Evolutionary conservation across 2,329 filamentous ascomycete species (phyloP).

Genomic region (Microsporum canis): DNA sequence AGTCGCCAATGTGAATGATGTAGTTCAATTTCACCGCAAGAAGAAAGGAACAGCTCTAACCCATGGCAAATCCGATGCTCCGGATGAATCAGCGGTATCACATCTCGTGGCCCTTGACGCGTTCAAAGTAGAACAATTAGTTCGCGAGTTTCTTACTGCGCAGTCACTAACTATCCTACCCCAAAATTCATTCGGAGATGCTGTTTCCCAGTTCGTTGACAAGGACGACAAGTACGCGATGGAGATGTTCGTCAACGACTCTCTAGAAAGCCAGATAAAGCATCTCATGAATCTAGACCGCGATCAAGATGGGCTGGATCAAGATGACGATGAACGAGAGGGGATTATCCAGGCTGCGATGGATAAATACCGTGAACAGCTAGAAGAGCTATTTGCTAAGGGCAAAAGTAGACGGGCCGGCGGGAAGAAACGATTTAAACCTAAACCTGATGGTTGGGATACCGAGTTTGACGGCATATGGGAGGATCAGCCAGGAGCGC

Average conservation of each 20-base stretch:
- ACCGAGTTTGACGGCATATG: conserved; percentile 79
- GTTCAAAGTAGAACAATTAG: conserved; percentile 78
- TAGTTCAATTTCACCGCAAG: conserved; percentile 85
- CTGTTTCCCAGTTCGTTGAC: conserved; percentile 82
- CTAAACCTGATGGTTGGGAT: conserved; percentile 73
- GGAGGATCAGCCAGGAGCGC: conserved; percentile 64
- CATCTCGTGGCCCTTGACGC: conserved; percentile 55
- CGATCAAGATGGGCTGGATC: conserved; percentile 56
- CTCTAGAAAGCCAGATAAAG: conserved; percentile 57
- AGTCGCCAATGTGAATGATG: conserved; percentile 88
- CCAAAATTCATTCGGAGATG: conserved; percentile 84
- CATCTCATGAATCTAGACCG: conserved; percentile 57
- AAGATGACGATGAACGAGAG: conserved; percentile 55
- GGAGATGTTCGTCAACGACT: conserved; percentile 65
- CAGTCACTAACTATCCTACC: conserved; percentile 89
- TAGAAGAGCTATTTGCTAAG: conserved; percentile 59
- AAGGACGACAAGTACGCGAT: conserved; percentile 93
- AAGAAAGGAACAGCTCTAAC: conserved; percentile 47
- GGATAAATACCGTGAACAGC: conserved; percentile 56
- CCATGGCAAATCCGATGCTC: conserved; percentile 44
- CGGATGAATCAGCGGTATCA: conserved; percentile 53
- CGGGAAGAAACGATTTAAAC: conserved; percentile 52
- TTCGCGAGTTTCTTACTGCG: conserved; percentile 73
- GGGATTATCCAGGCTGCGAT: conserved; percentile 63
- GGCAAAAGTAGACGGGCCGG: conserved; percentile 44